Conservation (phyloP, 192 early-diverging fungal species). For the Oehlia diaphana region DNA sequence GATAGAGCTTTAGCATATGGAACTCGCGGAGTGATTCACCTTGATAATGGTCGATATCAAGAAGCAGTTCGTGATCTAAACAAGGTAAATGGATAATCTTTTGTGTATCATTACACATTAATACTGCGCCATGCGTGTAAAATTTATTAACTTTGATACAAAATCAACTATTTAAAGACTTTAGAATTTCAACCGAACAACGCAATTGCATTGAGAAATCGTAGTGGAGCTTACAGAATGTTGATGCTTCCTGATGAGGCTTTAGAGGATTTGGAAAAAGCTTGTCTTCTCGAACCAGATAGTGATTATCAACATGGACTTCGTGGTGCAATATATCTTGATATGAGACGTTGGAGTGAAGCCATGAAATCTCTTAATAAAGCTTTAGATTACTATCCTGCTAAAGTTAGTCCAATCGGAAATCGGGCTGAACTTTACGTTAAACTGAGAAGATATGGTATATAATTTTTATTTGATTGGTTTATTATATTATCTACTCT, state of each 20-base stretch:
- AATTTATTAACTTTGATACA: neutral
- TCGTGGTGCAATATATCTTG: neutral
- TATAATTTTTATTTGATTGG: neutral
- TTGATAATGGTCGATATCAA: neutral
- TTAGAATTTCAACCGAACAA: neutral
- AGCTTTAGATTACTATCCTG: neutral
- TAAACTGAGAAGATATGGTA: neutral
- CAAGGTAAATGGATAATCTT: neutral
- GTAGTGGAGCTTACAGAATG: neutral
- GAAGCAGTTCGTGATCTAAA: neutral
- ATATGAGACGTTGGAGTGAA: neutral
- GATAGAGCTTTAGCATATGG: neutral
- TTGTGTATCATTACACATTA: neutral
- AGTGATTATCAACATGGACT: neutral
- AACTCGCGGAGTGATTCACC: neutral
- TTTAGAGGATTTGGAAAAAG: neutral
- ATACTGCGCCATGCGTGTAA: neutral
- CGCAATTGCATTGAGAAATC: neutral
- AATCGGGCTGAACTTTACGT: neutral
- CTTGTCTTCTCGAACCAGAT: neutral
- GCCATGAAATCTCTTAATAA: slow-evolving; percentile 8
- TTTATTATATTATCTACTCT: too few relatives aligned
- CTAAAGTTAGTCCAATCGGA: neutral
- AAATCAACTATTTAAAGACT: neutral
- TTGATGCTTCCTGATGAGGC: neutral